Evolutionary conservation across 495 filamentous ascomycete genomes (phyloP), one percentile per base, ranked within the genome.

Genomic region (Penicillium malachiteum): DNA sequence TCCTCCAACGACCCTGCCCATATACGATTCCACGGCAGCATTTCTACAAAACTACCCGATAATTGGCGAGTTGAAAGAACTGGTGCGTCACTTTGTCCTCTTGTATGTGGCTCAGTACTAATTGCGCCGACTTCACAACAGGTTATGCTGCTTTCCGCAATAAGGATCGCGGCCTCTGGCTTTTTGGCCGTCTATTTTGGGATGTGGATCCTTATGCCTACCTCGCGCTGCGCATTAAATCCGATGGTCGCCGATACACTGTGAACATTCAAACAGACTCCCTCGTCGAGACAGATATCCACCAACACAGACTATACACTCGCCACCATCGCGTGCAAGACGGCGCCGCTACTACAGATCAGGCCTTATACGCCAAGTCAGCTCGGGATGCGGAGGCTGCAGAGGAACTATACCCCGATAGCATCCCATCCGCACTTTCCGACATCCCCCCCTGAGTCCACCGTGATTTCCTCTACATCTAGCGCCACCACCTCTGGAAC

Each of bases 221-320:
- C 71, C 83, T 97, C 7, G 95, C 90, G 0, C 69, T 98, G 64
- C 86, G 92, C n/a, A 78, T 97, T 58, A 93, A 90, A 69, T 90
- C 87, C 21, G 95, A 97, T 71, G 92, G 93, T 11, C 77, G 93
- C 8, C 87, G 88, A 58, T 98, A 97, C 73, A 91, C 94, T 48
- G 86, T 98, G 47, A 98, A 98, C 70, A 76, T 98, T 37, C 95
- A 97, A 77, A 96, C 91, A 9, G 94, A 98, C 56, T 88, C 88
- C 1, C 83, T 97, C 50, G 87, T 96, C 44, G 86, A 91, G 34
- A 93, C 92, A 3, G 94, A 98, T 72, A 78, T 98, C 54, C 95
- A 97, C 71, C 94, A 98, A 72, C 95, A 98, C 71, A 79, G 95
- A 56, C 67, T 98, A 12, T 96, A 95, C 71, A 83, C 88, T 14